Percentiles rank a stretch among this genome's conserved stretches.
Evolutionary conservation across 345 rosid species (phyloP).

Genomic region (Syzygium aromaticum): DNA sequence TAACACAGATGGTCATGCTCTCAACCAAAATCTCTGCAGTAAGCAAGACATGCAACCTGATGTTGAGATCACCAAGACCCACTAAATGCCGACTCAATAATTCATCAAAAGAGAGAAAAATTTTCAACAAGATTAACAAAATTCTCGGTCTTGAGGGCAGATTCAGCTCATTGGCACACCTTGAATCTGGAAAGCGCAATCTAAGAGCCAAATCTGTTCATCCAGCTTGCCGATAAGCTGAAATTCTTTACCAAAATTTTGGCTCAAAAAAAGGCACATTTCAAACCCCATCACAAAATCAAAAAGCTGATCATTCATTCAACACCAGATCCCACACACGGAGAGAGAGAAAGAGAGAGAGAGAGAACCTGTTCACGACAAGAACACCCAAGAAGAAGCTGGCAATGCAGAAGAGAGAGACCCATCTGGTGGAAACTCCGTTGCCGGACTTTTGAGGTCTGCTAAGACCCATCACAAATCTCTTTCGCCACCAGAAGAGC

Average conservation of each 20-base stretch:
- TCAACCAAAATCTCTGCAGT: background rate
- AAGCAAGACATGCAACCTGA: background rate
- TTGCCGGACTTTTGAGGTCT: conserved; percentile 48
- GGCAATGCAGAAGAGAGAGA: conserved; percentile 53
- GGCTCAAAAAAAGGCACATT: background rate
- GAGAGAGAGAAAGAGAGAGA: background rate
- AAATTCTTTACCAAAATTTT: background rate
- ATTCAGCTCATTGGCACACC: background rate
- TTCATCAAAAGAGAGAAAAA: background rate
- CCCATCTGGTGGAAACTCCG: conserved; percentile 69
- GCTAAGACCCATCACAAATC: conserved; percentile 39
- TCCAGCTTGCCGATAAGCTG: background rate
- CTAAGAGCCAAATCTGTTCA: background rate
- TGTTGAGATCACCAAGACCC: background rate
- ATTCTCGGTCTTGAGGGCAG: background rate
- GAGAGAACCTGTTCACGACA: conserved; percentile 54
- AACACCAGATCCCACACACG: conserved; percentile 29
- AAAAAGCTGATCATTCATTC: background rate
- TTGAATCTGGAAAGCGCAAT: background rate
- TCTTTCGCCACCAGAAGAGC: conserved; percentile 1
- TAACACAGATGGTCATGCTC: background rate
- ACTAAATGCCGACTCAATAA: background rate
- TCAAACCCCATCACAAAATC: background rate
- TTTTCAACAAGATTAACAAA: background rate
- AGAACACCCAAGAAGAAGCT: conserved; percentile 66